Evolutionary conservation across 139 green algal species (phyloP).

Genomic region (Chlorella sp.): DNA sequence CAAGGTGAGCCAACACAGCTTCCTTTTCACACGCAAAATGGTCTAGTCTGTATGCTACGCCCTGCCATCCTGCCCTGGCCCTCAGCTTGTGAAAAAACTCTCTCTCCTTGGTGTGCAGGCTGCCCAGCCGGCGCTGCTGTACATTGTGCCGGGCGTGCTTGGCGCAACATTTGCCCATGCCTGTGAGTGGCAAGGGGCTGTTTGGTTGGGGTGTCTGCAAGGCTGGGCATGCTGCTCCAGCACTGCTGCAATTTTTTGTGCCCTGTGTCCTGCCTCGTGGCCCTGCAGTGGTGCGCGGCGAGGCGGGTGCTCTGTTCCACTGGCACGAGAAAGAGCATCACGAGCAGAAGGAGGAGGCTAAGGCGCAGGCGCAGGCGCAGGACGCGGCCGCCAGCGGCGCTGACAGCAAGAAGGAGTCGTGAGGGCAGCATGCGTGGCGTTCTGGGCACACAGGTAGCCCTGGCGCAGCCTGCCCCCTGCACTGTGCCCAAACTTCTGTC

Average conservation of each 20-base stretch:
- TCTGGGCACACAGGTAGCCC: no score
- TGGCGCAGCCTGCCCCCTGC: no score
- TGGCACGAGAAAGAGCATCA: constrained; percentile 37
- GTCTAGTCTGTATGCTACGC: neutral
- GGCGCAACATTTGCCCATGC: constrained; percentile 72
- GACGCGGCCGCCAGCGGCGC: no score
- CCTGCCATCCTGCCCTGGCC: neutral
- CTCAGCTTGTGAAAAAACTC: neutral
- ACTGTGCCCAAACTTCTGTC: no score
- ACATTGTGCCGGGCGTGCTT: constrained; percentile 97
- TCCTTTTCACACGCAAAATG: neutral
- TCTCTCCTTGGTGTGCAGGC: constrained; percentile 42
- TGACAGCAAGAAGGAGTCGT: no score
- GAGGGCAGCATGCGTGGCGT: no score
- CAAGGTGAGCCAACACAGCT: constrained; percentile 51
- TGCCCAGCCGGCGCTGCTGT: constrained; percentile 96
- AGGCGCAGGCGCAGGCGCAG: neutral
- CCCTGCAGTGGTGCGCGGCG: neutral
- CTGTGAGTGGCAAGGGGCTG: neutral
- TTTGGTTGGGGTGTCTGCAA: no score
- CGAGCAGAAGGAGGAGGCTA: constrained; percentile 3
- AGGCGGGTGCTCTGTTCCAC: constrained; percentile 21
- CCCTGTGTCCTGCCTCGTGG: neutral
- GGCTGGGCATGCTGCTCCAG: neutral
- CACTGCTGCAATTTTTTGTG: no score